Evolutionary conservation across 352 stramenopile genomes (phyloP).

Genomic region (Phytophthora boehmeriae): DNA sequence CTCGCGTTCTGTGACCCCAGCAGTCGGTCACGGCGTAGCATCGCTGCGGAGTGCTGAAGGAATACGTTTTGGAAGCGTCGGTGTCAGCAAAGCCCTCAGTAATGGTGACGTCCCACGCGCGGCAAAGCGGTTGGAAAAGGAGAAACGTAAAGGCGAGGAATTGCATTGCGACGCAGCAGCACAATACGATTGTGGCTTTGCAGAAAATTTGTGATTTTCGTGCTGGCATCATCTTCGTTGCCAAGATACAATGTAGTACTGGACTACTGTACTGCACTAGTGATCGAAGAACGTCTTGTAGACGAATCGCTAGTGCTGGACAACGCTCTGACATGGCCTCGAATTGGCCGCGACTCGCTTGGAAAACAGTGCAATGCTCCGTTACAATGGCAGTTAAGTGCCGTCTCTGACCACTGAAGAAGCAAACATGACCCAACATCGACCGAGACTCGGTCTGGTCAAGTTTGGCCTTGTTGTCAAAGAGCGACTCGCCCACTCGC

Average conservation of each 20-base stretch:
- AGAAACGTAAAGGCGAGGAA: neutral
- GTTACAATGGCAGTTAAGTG: conserved; percentile 45
- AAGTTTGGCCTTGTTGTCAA: conserved; percentile 35
- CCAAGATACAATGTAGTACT: too few relatives aligned
- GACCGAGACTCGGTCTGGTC: conserved; percentile 45
- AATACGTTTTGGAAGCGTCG: neutral
- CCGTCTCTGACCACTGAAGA: conserved; percentile 65
- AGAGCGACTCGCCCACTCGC: too few relatives aligned
- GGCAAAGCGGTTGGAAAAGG: neutral
- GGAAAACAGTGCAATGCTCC: conserved; percentile 57
- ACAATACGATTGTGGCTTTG: neutral
- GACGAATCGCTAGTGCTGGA: conserved; percentile 54
- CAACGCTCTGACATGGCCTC: conserved; percentile 49
- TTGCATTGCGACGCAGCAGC: neutral
- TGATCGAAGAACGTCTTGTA: conserved; percentile 68
- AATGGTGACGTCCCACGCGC: neutral
- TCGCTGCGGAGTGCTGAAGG: neutral
- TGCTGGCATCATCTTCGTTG: too few relatives aligned
- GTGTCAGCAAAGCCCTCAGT: neutral
- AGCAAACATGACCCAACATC: conserved; percentile 82
- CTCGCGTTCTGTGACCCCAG: neutral
- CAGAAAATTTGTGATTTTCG: too few relatives aligned
- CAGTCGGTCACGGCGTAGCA: neutral
- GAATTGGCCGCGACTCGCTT: conserved; percentile 60
- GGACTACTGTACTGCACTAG: too few relatives aligned